Conservation (phyloP, 768 basidiomycete species). For the Hygrophoropsis aurantiaca region DNA sequence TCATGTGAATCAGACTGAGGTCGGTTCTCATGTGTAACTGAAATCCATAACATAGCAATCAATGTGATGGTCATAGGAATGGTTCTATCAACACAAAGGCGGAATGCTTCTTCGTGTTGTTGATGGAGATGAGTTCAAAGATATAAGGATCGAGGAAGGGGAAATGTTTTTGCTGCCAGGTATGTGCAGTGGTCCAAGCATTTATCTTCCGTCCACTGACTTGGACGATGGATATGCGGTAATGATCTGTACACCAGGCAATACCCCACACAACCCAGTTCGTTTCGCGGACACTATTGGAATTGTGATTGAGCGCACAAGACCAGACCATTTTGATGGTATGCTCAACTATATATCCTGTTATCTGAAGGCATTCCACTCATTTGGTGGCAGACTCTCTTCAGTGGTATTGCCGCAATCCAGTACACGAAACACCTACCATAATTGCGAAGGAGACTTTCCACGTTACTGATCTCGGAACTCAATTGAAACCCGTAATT, state of each 20-base stretch:
- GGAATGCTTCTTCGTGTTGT: constrained; percentile 88
- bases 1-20: constrained; percentile 95
- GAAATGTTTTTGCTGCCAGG: constrained; percentile 97
- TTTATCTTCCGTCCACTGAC: background rate
- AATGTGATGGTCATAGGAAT: constrained; percentile 56
- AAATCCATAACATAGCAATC: background rate
- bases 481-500: constrained; percentile 91
- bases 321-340: constrained; percentile 79
- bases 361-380: no score
- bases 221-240: background rate
- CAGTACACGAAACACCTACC: constrained; percentile 60
- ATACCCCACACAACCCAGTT: constrained; percentile 95
- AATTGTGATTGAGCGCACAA: constrained; percentile 83
- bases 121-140: constrained; percentile 75
- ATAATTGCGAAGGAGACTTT: constrained; percentile 83
- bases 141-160: constrained; percentile 89
- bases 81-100: constrained; percentile 98
- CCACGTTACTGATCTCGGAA: constrained; percentile 88
- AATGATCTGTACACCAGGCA: constrained; percentile 58
- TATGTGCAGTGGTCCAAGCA: constrained; percentile 33
- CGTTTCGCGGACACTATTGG: constrained; percentile 90
- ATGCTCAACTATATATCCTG: constrained; percentile 23
- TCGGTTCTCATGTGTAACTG: constrained; percentile 22
- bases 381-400: constrained; percentile 64
- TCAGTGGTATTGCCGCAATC: constrained; percentile 86